Evolutionary conservation across 2,329 filamentous ascomycete species (phyloP), one percentile per base, ranked within the genome.

Genomic region (Emergomyces pasteurianus): DNA sequence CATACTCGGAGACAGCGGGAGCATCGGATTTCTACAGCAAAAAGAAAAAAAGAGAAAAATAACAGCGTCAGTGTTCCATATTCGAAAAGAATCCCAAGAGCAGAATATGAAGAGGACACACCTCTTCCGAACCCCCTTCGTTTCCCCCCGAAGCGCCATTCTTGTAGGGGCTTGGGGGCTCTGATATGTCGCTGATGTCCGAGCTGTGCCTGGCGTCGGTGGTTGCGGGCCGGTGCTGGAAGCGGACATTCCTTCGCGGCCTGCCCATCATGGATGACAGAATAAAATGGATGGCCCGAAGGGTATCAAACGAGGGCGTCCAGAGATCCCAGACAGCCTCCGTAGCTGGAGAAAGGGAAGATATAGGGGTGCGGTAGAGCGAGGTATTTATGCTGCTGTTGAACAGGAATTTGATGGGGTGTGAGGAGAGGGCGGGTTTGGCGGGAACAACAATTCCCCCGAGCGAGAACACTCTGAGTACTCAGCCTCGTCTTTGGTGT

Each of bases 1-100:
- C 91, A 74, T 95, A 96, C 64, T 96, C 94, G 67, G 84, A 83
- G 62, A 78, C 28, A 28, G 18, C 54, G 46, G 47, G 21, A 12
- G 23, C 54, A 18, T 54, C 46, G 60, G 60, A 34, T 47, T 57
- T 50, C 53, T 59, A 40, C 54, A 23, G 57, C 55, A 18, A 12
- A 49, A 28, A 26, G 28, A 43, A 26, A 23, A 61, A 38, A 16
- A 10, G 14, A 36, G 31, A 23, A 34, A 1, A 21, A 36, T 31
- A 23, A 34, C 1, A 21, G 40, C 42, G 14, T 50, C n/a, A 50
- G 57, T 2, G 36, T 47, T 18, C 14, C 42, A 47, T 66, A 14
- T 16, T 21, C 21, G 21, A 47, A 23, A 14, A 10, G 23, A 50
- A 18, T 4, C 9, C 14, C 8, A 18, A 34, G 2, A 52, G 26